These are phyloP conservation scores for Exserohilum turcica DNA, from an alignment of 2,329 filamentous ascomycete genomes.

Conservation along the genomic window DNA sequence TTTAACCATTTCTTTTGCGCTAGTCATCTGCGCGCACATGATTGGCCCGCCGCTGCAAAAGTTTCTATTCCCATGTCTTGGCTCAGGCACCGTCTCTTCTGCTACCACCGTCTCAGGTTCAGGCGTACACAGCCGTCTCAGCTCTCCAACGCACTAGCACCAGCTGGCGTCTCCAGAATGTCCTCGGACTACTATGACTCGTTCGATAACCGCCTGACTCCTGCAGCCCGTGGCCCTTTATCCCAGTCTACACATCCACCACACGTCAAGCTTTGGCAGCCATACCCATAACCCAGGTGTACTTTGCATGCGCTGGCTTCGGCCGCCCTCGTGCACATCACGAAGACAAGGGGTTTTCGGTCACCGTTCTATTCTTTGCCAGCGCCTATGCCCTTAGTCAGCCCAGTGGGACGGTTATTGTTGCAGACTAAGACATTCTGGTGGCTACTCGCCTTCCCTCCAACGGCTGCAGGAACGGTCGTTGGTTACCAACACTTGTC, in stretches of 20 bases:
- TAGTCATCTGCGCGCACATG: neutral
- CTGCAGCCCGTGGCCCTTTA: slow-evolving; percentile 10
- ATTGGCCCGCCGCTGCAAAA: slow-evolving; percentile 6
- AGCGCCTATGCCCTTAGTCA: slow-evolving; percentile 1
- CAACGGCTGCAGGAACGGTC: slow-evolving; percentile 17
- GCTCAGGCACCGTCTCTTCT: neutral
- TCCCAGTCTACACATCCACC: neutral
- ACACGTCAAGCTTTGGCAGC: neutral
- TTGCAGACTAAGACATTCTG: slow-evolving; percentile 20
- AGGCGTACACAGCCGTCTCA: neutral
- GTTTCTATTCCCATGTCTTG: slow-evolving; percentile 4
- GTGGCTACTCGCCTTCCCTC: slow-evolving; percentile 1
- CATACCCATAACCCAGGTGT: neutral
- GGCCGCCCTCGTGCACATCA: neutral
- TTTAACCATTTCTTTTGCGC: slow-evolving; percentile 5
- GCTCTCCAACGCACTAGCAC: slow-evolving; percentile 1
- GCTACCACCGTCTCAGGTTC: neutral
- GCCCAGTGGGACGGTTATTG: slow-evolving; percentile 9
- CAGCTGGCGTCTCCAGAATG: neutral
- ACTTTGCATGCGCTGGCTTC: slow-evolving; percentile 5
- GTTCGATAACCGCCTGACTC: slow-evolving; percentile 9
- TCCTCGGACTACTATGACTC: neutral
- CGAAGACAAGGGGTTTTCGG: neutral
- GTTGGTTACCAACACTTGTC: neutral
- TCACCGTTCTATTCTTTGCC: neutral